phyloP scores from a whole-genome alignment of 305 asterid genomes.

The Fraxinus ornus region DNA sequence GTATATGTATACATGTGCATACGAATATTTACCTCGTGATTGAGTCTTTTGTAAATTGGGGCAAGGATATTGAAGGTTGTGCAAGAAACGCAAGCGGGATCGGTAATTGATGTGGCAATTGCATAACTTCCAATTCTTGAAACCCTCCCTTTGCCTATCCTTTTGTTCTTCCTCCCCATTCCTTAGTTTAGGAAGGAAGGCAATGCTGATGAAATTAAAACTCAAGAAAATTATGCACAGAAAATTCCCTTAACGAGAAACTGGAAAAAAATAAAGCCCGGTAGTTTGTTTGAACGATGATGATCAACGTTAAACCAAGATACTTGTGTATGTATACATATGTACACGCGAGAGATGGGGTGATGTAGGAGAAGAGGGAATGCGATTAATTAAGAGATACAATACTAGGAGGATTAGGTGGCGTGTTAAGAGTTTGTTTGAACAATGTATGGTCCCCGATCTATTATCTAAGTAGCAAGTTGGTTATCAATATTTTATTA shows the following conservation, averaged over 20 bases:
- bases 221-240: not conserved
- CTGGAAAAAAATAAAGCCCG: not conserved
- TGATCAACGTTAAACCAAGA: conserved; percentile 21
- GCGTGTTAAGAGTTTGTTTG: not conserved
- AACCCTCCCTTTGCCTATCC: conserved; percentile 52
- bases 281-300: conserved; percentile 9
- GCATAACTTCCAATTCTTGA: conserved; percentile 79
- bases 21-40: conserved; percentile 49
- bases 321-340: conserved; percentile 9
- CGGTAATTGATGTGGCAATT: conserved; percentile 71
- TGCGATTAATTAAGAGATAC: not conserved
- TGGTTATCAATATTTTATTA: not conserved
- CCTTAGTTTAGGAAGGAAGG: not conserved
- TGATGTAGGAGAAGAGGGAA: too few species aligned
- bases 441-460: not conserved
- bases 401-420: not conserved
- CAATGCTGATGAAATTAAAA: not conserved
- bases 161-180: conserved; percentile 70
- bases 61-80: conserved; percentile 96
- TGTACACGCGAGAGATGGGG: not conserved
- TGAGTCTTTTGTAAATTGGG: conserved; percentile 86
- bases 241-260: not conserved
- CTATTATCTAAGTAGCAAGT: not conserved
- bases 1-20: not conserved
- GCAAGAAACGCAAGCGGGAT: conserved; percentile 80